Evolutionary conservation across 306 rosid genomes (phyloP).

Genomic region (Trifolium pratense): DNA sequence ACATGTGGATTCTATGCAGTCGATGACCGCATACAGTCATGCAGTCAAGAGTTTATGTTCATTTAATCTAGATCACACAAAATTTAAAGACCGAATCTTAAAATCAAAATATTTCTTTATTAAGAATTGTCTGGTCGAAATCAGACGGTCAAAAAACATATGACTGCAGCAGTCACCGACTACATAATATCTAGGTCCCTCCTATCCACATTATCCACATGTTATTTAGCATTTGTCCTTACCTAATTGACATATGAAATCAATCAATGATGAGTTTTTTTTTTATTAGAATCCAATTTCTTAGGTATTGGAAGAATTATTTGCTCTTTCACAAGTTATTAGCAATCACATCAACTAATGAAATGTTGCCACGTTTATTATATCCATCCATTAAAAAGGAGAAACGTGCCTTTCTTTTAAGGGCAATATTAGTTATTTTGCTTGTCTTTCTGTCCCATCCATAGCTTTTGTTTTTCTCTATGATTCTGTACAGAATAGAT

Average conservation of each 20-base stretch:
- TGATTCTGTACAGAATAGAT: slow-evolving; percentile 25
- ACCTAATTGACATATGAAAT: background rate
- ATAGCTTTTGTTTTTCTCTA: slow-evolving; percentile 21
- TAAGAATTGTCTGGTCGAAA: no score
- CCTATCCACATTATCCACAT: no score
- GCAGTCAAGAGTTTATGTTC: no score
- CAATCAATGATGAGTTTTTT: background rate
- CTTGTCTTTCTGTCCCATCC: slow-evolving; percentile 20
- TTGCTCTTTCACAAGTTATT: background rate
- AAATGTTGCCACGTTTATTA: slow-evolving; percentile 26
- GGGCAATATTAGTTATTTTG: slow-evolving; percentile 1
- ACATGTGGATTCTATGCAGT: no score
- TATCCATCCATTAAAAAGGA: background rate
- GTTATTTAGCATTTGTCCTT: background rate
- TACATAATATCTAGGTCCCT: no score
- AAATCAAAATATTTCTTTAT: no score
- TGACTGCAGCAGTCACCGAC: no score
- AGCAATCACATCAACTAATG: slow-evolving; percentile 33
- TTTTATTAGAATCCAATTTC: background rate
- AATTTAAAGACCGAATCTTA: no score
- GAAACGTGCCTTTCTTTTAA: slow-evolving; percentile 17
- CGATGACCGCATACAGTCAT: no score
- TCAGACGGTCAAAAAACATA: no score
- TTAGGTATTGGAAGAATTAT: background rate
- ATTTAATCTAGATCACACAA: no score